These are phyloP conservation scores for Delonix regia DNA, from an alignment of 306 rosid species.

Conservation along the genomic window DNA sequence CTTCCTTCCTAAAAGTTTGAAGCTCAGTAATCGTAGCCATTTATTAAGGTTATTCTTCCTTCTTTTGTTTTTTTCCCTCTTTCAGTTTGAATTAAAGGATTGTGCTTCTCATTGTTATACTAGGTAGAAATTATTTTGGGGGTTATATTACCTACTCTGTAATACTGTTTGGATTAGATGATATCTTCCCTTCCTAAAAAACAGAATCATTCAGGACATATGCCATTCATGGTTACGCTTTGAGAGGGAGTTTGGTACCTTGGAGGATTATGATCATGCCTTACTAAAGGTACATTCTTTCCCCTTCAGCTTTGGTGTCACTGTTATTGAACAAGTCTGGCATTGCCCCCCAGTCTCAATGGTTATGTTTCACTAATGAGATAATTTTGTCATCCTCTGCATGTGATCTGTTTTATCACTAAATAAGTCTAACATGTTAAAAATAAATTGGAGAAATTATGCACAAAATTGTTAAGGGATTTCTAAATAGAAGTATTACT, in stretches of 20 bases:
- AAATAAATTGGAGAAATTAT: background rate
- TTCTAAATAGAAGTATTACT: background rate
- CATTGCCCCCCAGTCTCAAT: too few species aligned
- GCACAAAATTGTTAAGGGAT: background rate
- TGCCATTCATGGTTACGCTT: conserved; percentile 89
- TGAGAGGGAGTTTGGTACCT: conserved; percentile 84
- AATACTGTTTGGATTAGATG: conserved; percentile 70
- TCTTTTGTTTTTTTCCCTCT: background rate
- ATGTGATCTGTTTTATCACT: background rate
- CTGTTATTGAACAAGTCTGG: conserved; percentile 1
- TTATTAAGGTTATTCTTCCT: background rate
- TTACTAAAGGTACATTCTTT: conserved; percentile 63
- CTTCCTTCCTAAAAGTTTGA: conserved; percentile 68
- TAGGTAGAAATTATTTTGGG: background rate
- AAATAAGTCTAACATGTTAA: background rate
- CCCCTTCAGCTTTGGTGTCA: conserved; percentile 6
- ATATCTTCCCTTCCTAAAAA: conserved; percentile 70
- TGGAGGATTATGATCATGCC: conserved; percentile 85
- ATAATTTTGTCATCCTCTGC: background rate
- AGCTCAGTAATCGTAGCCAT: too few species aligned
- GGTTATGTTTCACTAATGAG: background rate
- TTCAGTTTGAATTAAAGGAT: background rate
- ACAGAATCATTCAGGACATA: conserved; percentile 93
- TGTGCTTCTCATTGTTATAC: background rate
- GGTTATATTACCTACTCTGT: conserved; percentile 33